phyloP scores from a whole-genome alignment of 2,329 filamentous ascomycete genomes.

The Periconia sp. region DNA sequence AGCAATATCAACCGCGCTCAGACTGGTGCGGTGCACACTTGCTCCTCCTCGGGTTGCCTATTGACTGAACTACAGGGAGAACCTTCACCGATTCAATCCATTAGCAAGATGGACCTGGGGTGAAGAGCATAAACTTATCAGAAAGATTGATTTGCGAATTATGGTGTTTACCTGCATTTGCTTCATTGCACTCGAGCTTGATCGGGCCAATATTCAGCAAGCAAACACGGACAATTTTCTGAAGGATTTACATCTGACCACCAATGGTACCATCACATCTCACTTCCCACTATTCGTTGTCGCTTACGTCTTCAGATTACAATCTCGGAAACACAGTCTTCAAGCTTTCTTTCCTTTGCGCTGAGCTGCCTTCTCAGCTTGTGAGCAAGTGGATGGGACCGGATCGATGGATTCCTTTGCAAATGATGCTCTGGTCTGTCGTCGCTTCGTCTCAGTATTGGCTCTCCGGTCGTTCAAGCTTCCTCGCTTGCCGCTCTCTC shows the following conservation, averaged over 20 bases:
- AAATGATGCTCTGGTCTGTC: conserved; percentile 49
- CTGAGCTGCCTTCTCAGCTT: conserved; percentile 31
- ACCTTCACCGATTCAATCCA: conserved; percentile 29
- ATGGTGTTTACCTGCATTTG: conserved; percentile 52
- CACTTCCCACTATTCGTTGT: neutral
- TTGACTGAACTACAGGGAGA: conserved; percentile 41
- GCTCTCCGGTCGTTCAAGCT: conserved; percentile 53
- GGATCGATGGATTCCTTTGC: conserved; percentile 50
- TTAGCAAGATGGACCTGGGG: conserved; percentile 31
- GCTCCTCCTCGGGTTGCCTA: too few species aligned
- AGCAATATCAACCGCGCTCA: conserved; percentile 39
- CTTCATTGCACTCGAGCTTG: conserved; percentile 59
- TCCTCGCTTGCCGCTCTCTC: conserved; percentile 45
- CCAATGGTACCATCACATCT: conserved; percentile 19
- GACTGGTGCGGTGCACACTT: conserved; percentile 21
- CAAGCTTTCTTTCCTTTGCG: conserved; percentile 23
- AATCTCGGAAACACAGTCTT: conserved; percentile 30
- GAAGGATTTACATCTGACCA: conserved; percentile 24
- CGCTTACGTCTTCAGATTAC: conserved; percentile 14
- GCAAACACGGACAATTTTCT: conserved; percentile 31
- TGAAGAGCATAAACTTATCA: conserved; percentile 29
- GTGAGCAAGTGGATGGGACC: conserved; percentile 31
- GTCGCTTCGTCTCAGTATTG: conserved; percentile 66
- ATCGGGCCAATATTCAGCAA: conserved; percentile 27
- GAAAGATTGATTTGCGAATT: conserved; percentile 41